Conservation (phyloP, 495 filamentous ascomycete genomes). For the Articulospora tetracladia region DNA sequence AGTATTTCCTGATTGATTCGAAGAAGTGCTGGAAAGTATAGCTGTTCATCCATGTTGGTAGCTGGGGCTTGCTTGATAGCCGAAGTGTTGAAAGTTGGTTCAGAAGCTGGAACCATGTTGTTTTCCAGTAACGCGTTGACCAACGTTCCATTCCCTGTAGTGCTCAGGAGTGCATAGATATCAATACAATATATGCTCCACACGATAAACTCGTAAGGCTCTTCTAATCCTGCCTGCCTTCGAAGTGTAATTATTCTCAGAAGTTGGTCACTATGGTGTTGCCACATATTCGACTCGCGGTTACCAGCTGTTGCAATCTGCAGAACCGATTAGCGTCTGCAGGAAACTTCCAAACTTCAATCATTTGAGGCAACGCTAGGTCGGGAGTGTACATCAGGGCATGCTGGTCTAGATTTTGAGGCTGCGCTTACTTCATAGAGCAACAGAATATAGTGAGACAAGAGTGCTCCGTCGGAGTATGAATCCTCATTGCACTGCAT, state of each 20-base stretch:
- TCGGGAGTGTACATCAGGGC: too few relatives aligned
- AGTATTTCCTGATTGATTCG: conserved; percentile 9
- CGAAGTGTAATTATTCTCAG: conserved; percentile 46
- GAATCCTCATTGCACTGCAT: conserved; percentile 45
- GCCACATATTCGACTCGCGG: conserved; percentile 47
- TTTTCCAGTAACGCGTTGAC: conserved; percentile 41
- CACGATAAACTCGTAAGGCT: conserved; percentile 48
- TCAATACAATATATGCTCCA: conserved; percentile 57
- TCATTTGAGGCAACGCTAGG: too few relatives aligned
- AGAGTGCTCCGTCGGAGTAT: conserved; percentile 51
- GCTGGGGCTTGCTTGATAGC: not conserved
- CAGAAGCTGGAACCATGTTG: conserved; percentile 41
- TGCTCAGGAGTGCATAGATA: conserved; percentile 51
- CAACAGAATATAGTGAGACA: conserved; percentile 58
- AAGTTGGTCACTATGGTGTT: conserved; percentile 51
- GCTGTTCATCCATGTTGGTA: conserved; percentile 9
- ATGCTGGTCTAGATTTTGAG: too few relatives aligned
- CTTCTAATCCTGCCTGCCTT: conserved; percentile 38
- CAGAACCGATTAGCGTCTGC: not conserved
- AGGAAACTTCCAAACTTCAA: not conserved
- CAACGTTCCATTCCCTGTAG: conserved; percentile 49
- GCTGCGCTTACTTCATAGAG: conserved; percentile 48
- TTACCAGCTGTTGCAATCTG: conserved; percentile 45
- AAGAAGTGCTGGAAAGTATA: conserved; percentile 12
- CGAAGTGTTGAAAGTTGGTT: conserved; percentile 23